Evolutionary conservation across 2,329 filamentous ascomycete species (phyloP).

Genomic region (Scopulariopsis brevicaulis): DNA sequence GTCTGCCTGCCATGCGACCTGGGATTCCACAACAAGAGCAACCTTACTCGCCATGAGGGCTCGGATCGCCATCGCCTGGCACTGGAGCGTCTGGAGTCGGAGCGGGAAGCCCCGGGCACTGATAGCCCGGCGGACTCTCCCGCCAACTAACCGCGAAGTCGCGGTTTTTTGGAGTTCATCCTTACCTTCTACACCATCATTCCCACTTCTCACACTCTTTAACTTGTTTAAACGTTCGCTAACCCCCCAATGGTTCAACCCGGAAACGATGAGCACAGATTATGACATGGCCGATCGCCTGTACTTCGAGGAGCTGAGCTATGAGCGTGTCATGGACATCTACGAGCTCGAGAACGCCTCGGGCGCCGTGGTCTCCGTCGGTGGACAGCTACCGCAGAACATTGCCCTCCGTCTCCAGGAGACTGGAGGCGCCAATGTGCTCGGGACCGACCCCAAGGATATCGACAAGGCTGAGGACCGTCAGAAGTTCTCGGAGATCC

Average conservation of each 20-base stretch:
- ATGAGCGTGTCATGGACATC: constrained; percentile 98
- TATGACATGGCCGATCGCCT: constrained; percentile 82
- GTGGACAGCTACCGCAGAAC: constrained; percentile 94
- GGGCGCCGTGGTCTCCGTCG: constrained; percentile 90
- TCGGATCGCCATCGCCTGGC: neutral
- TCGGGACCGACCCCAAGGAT: constrained; percentile 85
- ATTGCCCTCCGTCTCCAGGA: constrained; percentile 92
- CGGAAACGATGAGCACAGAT: constrained; percentile 74
- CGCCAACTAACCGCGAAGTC: neutral
- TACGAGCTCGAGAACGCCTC: constrained; percentile 81
- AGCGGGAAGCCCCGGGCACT: neutral
- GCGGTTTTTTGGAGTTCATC: neutral
- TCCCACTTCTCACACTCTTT: neutral
- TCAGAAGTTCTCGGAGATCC: constrained; percentile 95
- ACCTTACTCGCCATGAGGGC: neutral
- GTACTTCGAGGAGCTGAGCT: constrained; percentile 95
- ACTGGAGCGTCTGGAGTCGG: neutral
- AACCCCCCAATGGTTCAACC: constrained; percentile 44
- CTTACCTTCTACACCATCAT: neutral
- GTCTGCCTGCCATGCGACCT: neutral
- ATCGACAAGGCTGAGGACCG: constrained; percentile 98
- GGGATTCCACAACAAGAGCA: neutral
- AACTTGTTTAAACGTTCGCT: neutral
- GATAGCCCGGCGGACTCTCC: neutral
- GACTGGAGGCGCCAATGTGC: constrained; percentile 75